Evolutionary conservation across 2,329 filamentous ascomycete species (phyloP), one percentile per base, ranked within the genome.

Genomic region (Fusarium austroafricanum): DNA sequence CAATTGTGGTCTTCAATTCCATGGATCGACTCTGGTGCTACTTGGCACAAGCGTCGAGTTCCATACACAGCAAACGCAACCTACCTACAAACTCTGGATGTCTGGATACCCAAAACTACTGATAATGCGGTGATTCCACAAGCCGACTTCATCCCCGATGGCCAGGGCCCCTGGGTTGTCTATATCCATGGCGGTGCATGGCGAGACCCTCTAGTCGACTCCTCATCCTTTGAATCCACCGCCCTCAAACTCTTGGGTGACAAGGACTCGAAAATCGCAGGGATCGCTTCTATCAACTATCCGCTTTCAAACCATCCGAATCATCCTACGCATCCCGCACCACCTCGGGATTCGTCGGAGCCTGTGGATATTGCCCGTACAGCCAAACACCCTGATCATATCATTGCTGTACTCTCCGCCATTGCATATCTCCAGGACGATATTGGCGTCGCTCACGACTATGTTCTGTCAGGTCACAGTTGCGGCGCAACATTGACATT

Each of bases 151-250:
- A 2, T 33, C 2, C 39, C 39, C 18, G 2, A 10, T 0, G 20
- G 3, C 0, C 10, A 21, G 21, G 52, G 39, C 4, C 33, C 14
- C 7, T 60, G 56, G 56, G 21, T 59, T 1, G 3, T 60, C 3
- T 58, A 60, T 6, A 50, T 60, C 14, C 56, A 60, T 7, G 56
- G 56, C 5, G 56, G 56, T 3, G 56, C 56, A 11, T 60, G 56
- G 53, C 42, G 56, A n/a, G 56, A 60, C 1, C 56, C 56, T 6
- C 43, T 60, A 4, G 53, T 60, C 2, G 42, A 60, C 54, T 58
- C 54, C 0, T 50, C 53, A 0, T 59, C 56, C 7, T 59, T 60
- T 0, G 42, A 59, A 42, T 18, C 42, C 0, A 14, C 56, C 2
- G 55, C 52, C 3, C 20, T 58, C 6, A 56, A 40, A 3, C 35